phyloP scores from a whole-genome alignment of 2,329 filamentous ascomycete species.

The Aspergillus hiratsukae region DNA sequence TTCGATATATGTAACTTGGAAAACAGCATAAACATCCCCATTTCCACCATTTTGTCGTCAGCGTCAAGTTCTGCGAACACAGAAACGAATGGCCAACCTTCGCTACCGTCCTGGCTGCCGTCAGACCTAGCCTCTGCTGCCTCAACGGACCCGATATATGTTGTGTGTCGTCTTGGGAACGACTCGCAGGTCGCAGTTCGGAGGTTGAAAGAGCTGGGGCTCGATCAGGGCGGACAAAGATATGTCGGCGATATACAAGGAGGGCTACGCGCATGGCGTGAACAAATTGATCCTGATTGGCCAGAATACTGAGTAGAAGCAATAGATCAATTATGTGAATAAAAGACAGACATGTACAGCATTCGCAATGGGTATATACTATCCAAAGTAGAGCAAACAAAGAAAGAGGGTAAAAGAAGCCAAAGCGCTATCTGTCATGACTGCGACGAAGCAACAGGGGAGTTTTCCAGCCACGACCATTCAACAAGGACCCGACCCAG shows the following conservation, averaged over 20 bases:
- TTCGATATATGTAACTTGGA: constrained; percentile 74
- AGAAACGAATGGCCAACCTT: neutral
- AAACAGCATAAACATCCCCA: constrained; percentile 62
- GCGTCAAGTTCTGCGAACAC: constrained; percentile 1
- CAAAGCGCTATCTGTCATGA: constrained; percentile 1
- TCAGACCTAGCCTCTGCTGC: constrained; percentile 18
- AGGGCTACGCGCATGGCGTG: constrained; percentile 40
- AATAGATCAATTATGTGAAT: neutral
- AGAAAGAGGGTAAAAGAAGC: neutral
- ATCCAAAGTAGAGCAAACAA: constrained; percentile 2
- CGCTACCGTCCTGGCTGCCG: constrained; percentile 26
- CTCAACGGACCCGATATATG: constrained; percentile 34
- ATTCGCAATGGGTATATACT: neutral
- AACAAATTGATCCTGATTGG: constrained; percentile 38
- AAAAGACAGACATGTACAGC: neutral
- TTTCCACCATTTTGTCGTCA: constrained; percentile 36
- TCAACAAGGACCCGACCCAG: constrained; percentile 46
- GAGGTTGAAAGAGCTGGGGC: constrained; percentile 36
- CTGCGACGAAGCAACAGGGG: constrained; percentile 20
- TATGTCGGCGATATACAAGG: constrained; percentile 41
- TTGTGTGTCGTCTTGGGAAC: constrained; percentile 47
- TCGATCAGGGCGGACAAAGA: constrained; percentile 30
- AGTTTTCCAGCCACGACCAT: constrained; percentile 48
- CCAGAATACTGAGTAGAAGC: constrained; percentile 33
- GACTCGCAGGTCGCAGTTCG: constrained; percentile 45